phyloP scores from a whole-genome alignment of 345 rosid genomes.

The Atalantia buxifolia region DNA sequence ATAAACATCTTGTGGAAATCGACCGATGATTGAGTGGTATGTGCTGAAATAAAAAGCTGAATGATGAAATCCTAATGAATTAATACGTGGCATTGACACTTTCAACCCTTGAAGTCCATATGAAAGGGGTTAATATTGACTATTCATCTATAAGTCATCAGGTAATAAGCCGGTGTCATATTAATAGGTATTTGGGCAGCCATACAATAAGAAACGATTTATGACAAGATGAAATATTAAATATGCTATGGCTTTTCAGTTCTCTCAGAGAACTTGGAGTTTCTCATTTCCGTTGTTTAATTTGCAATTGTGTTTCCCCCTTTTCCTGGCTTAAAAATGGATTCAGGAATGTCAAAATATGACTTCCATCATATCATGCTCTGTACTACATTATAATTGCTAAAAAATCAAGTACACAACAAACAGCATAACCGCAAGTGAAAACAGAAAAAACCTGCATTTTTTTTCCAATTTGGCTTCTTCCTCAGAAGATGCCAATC shows the following conservation, averaged over 20 bases:
- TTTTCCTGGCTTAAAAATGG: too few species aligned
- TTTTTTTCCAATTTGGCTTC: conserved; percentile 40
- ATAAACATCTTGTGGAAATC: background rate
- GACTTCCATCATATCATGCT: too few species aligned
- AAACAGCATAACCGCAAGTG: background rate
- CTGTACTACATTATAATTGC: background rate
- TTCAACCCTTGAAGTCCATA: background rate
- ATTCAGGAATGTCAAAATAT: too few species aligned
- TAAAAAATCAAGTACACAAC: background rate
- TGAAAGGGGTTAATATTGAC: background rate
- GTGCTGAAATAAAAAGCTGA: background rate
- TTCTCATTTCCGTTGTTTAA: too few species aligned
- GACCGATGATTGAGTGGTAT: background rate
- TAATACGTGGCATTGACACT: background rate
- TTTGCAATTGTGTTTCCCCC: too few species aligned
- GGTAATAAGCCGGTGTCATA: background rate
- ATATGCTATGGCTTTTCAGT: too few species aligned
- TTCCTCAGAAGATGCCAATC: conserved; percentile 39
- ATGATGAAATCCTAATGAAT: background rate
- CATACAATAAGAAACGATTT: background rate
- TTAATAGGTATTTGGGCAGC: background rate
- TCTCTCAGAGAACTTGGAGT: too few species aligned
- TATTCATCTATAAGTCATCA: background rate
- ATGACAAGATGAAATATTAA: background rate
- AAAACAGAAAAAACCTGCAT: conserved; percentile 50